phyloP scores from a whole-genome alignment of 768 basidiomycete genomes.

The Suillus tomentosus region DNA sequence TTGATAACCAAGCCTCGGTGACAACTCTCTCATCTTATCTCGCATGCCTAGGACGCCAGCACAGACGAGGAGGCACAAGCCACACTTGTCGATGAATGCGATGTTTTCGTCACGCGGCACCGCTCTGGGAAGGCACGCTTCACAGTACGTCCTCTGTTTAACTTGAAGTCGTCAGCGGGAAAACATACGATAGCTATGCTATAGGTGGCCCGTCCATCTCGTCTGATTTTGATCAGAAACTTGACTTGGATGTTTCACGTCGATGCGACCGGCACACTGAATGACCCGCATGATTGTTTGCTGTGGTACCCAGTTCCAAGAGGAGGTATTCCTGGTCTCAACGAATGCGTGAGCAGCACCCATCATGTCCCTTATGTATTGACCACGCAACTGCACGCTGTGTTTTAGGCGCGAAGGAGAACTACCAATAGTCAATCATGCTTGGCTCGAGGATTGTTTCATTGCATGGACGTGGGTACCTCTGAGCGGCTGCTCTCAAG shows the following conservation, averaged over 20 bases:
- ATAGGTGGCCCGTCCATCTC: too few species aligned
- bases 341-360: constrained; percentile 54
- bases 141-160: constrained; percentile 44
- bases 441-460: constrained; percentile 92
- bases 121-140: constrained; percentile 71
- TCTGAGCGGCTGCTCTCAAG: background rate
- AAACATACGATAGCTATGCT: too few species aligned
- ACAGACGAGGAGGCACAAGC: constrained; percentile 37
- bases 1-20: constrained; percentile 55
- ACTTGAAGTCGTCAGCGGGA: too few species aligned
- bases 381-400: too few species aligned
- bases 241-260: too few species aligned
- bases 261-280: constrained; percentile 60
- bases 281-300: constrained; percentile 70
- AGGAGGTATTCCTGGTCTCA: constrained; percentile 58
- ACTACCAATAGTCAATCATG: constrained; percentile 83
- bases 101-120: constrained; percentile 71
- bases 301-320: constrained; percentile 84
- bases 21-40: background rate
- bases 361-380: background rate
- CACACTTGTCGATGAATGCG: constrained; percentile 47
- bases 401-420: background rate
- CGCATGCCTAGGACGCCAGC: constrained; percentile 22
- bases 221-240: too few species aligned
- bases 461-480: constrained; percentile 59